Percentiles rank a stretch among this genome's conserved stretches.
These are phyloP conservation scores for Arthroderma uncinatum DNA, from an alignment of 2,329 filamentous ascomycete genomes.

Conservation along the genomic window DNA sequence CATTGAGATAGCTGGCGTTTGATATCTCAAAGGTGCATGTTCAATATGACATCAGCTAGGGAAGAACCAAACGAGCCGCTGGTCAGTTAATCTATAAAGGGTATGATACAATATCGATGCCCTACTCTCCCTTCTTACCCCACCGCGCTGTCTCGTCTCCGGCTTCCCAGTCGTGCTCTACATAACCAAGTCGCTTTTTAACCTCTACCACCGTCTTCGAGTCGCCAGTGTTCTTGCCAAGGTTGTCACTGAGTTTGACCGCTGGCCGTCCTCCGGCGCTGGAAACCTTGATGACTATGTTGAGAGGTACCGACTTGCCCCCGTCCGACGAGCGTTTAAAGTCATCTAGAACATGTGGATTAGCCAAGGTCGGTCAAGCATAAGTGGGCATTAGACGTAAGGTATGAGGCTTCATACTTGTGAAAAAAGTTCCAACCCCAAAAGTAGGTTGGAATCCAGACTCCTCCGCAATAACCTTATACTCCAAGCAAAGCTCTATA, in stretches of 20 bases:
- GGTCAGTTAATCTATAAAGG: too few species aligned
- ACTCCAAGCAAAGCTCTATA: conserved; percentile 80
- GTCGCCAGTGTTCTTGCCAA: conserved; percentile 89
- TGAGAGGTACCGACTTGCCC: conserved; percentile 78
- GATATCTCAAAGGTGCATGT: too few species aligned
- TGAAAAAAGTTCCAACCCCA: conserved; percentile 90
- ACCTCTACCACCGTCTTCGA: conserved; percentile 65
- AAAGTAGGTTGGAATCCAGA: conserved; percentile 77
- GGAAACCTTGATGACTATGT: conserved; percentile 96
- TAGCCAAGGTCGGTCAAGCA: background rate
- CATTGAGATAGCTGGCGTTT: too few species aligned
- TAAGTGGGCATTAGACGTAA: background rate
- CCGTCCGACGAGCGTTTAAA: conserved; percentile 62
- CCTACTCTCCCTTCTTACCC: conserved; percentile 38
- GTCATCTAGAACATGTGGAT: conserved; percentile 49
- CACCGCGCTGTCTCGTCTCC: conserved; percentile 78
- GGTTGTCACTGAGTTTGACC: conserved; percentile 87
- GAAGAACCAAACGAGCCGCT: too few species aligned
- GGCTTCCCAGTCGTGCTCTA: conserved; percentile 69
- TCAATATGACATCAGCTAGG: too few species aligned
- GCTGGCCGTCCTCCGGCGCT: conserved; percentile 70
- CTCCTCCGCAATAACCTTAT: conserved; percentile 71
- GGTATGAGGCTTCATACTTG: conserved; percentile 43
- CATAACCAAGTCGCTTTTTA: conserved; percentile 75
- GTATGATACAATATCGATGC: too few species aligned